These are phyloP conservation scores for Laburnicola sp. DNA, from an alignment of 2,329 filamentous ascomycete genomes.

Conservation along the genomic window DNA sequence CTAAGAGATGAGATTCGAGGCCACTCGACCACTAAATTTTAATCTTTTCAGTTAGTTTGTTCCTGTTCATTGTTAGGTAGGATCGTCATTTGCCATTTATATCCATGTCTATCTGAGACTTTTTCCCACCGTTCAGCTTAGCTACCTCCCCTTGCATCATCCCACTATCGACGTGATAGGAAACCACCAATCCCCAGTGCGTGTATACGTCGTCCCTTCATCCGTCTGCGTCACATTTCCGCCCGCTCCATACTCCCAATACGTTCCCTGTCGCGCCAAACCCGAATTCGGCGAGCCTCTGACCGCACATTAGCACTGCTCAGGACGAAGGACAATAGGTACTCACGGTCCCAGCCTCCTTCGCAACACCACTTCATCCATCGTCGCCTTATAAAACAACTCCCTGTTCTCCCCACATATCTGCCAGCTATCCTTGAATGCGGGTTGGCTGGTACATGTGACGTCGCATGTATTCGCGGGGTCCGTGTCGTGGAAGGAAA, in stretches of 20 bases:
- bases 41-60: slow-evolving; percentile 22
- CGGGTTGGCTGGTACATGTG: neutral
- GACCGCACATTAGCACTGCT: neutral
- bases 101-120: slow-evolving; percentile 6
- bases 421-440: neutral
- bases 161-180: slow-evolving; percentile 6
- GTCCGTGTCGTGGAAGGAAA: neutral
- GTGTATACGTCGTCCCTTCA: slow-evolving; percentile 7
- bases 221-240: slow-evolving; percentile 19
- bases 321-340: neutral
- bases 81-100: slow-evolving; percentile 5
- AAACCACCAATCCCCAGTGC: slow-evolving; percentile 11
- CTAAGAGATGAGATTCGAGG: slow-evolving; percentile 33
- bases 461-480: neutral
- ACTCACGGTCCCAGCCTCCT: neutral
- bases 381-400: neutral
- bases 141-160: neutral
- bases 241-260: slow-evolving; percentile 13
- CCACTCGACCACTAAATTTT: slow-evolving; percentile 39
- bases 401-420: neutral
- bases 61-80: slow-evolving; percentile 11
- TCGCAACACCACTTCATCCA: neutral
- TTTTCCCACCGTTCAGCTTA: neutral
- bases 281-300: neutral
- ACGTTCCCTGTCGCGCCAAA: slow-evolving; percentile 6